Conservation (phyloP, 225 moss, liverwort and hornwort genomes). For the Pleurozium schreberi region DNA sequence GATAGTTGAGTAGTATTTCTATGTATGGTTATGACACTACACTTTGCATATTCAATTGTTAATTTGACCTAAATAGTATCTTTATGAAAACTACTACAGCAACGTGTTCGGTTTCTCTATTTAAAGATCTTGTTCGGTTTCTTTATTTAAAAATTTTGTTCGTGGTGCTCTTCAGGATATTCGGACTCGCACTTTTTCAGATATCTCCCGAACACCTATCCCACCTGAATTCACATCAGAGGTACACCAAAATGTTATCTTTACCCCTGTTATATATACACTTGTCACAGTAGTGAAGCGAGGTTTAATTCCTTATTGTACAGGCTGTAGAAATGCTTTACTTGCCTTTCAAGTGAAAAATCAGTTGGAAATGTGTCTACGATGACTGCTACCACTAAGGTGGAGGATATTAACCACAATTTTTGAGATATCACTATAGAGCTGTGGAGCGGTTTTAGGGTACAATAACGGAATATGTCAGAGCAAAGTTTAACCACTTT, state of each 20-base stretch:
- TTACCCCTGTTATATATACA: neutral
- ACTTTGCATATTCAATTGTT: neutral
- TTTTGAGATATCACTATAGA: neutral
- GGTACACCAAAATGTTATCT: neutral
- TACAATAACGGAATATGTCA: no score
- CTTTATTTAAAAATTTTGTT: neutral
- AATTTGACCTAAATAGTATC: neutral
- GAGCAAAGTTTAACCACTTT: neutral
- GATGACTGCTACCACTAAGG: neutral
- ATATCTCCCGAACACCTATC: constrained; percentile 45
- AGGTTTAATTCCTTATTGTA: neutral
- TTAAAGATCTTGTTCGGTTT: neutral
- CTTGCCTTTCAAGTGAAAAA: neutral
- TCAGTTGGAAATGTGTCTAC: neutral
- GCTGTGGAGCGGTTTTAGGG: neutral
- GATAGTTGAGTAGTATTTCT: neutral
- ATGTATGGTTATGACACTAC: neutral
- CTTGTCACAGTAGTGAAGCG: neutral
- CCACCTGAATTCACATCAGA: constrained; percentile 48
- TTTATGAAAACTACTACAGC: neutral
- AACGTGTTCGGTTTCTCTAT: neutral
- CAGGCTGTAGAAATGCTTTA: neutral
- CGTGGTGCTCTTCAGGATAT: constrained; percentile 35
- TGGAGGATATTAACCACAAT: neutral
- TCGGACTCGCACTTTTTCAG: constrained; percentile 50